Conservation (phyloP, 306 rosid genomes). For the Ceratonia siliqua region DNA sequence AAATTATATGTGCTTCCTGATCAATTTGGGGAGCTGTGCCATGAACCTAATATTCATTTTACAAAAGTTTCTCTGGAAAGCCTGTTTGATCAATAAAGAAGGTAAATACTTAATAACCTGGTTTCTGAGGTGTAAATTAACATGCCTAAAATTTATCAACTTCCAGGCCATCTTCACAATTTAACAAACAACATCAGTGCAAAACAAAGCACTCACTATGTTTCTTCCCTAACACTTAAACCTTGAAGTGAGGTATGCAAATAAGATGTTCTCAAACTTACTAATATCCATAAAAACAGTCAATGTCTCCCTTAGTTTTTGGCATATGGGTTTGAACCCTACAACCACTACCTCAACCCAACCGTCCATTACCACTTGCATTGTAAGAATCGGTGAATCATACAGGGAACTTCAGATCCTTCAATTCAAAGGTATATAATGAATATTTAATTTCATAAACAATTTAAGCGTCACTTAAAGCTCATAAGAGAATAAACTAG, state of each 20-base stretch:
- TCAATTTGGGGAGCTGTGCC: background rate
- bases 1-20: background rate
- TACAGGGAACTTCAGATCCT: background rate
- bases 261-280: background rate
- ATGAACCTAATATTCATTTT: background rate
- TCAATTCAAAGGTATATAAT: background rate
- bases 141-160: background rate
- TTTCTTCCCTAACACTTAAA: background rate
- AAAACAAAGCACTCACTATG: background rate
- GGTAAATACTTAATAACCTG: background rate
- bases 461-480: slow-evolving; percentile 3
- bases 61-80: background rate
- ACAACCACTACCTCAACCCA: background rate
- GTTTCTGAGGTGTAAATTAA: background rate
- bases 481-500: background rate
- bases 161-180: background rate
- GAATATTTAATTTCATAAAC: background rate
- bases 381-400: background rate
- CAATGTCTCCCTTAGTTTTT: background rate
- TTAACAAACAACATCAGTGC: background rate
- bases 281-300: background rate
- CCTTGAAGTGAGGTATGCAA: background rate
- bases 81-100: background rate
- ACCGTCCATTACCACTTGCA: background rate
- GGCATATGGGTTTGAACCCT: background rate